Base-by-base conservation (phyloP, 208 protist species). In the Porcisia hertigi region DNA sequence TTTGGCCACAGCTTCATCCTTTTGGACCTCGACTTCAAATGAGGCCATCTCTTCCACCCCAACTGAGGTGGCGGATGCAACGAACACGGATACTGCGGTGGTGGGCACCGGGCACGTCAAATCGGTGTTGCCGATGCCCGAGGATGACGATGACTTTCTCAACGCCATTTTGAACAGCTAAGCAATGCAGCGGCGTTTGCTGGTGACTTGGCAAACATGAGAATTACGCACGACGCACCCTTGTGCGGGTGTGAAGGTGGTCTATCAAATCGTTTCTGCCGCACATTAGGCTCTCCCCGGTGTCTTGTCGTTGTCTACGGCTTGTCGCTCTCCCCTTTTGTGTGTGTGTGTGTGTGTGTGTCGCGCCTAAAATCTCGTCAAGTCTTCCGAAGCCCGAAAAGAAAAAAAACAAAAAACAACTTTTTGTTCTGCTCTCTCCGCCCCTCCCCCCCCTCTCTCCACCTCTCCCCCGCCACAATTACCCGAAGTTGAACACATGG, bases 161-260 rank as follows among this genome's bases (percentile, higher is more conserved):
- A 82, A 93, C 54, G 73, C 85, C 30, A 92, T 95, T 58, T 76
- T 93, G n/a, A 92, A 88, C 82, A 73, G 67, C 73, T 90, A 71
- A 79, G 52, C 36, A 43, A 66, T 3, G 69, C 53, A 43, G 59
- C 18, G 4, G n/a, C 34, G 20, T 36, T 41, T 65, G 59, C 58
- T n/a, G 25, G 58, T 20, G 58, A 39, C 58, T 39, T 62, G 30
- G 58, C 25, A 36, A 14, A 30, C 25, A 30, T 62, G 14, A 12
- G 58, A 39, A 62, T 12, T 14, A 62, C 5, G 30, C 58, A 39
- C 58, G 34, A 25, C 0, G 59, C 6, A 7, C 25, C n/a, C n/a
- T n/a, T n/a, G n/a, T n/a, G n/a, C n/a, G n/a, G n/a, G n/a, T n/a
- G n/a, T n/a, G n/a, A n/a, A n/a, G n/a, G n/a, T n/a, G n/a, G n/a